Percentiles rank a stretch among this genome's conserved stretches.
phyloP scores from a whole-genome alignment of 1,284 basidiomycete species.

The Rhizoctonia solani region DNA sequence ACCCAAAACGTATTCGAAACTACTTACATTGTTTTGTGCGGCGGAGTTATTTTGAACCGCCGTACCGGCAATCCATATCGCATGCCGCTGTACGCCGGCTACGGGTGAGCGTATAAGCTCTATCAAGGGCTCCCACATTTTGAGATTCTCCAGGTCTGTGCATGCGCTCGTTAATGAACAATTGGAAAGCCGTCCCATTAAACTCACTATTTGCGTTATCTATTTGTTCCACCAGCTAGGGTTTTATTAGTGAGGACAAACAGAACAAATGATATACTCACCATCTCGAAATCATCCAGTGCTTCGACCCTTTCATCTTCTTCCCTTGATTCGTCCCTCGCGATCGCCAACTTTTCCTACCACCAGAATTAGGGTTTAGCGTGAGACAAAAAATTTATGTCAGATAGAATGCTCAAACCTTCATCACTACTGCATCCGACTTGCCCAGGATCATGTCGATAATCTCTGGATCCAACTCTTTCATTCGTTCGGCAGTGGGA shows the following conservation, averaged over 20 bases:
- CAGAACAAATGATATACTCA: constrained; percentile 45
- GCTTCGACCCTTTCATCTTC: constrained; percentile 77
- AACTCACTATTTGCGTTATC: constrained; percentile 90
- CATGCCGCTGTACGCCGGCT: constrained; percentile 69
- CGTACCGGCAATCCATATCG: constrained; percentile 91
- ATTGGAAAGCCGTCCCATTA: neutral
- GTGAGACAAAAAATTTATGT: neutral
- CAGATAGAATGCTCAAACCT: constrained; percentile 44
- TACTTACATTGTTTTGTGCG: constrained; percentile 80
- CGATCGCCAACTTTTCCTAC: constrained; percentile 73
- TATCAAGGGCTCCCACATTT: constrained; percentile 86
- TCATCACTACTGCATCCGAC: constrained; percentile 84
- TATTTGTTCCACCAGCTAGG: constrained; percentile 81
- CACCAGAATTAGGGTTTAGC: neutral
- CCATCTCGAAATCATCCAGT: constrained; percentile 96
- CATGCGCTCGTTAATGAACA: constrained; percentile 15
- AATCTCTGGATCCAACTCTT: constrained; percentile 72
- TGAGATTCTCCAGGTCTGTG: constrained; percentile 84
- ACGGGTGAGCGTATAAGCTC: constrained; percentile 63
- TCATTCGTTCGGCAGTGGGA: constrained; percentile 41
- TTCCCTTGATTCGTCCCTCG: constrained; percentile 62
- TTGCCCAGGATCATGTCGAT: constrained; percentile 88
- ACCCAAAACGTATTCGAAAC: neutral
- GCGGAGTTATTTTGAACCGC: constrained; percentile 94
- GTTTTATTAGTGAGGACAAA: neutral